Conservation (phyloP, 2,329 filamentous ascomycete species). For the Pestalotiopsis sp. region DNA sequence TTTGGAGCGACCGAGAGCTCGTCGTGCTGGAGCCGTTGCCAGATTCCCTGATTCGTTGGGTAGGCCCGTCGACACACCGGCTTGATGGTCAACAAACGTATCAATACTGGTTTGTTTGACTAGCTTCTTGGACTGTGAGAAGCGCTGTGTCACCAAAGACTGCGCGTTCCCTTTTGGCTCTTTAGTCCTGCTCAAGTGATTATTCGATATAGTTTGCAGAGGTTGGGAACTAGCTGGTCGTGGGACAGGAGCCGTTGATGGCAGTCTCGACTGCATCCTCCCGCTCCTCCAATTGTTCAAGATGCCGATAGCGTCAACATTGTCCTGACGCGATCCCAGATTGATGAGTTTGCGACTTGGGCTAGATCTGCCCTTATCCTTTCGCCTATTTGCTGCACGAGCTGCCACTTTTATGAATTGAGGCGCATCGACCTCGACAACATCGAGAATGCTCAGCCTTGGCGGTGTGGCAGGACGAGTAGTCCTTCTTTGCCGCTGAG, state of each 20-base stretch:
- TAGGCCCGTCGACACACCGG: not conserved
- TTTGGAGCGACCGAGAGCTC: constrained; percentile 15
- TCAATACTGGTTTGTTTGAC: constrained; percentile 32
- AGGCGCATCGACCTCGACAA: constrained; percentile 55
- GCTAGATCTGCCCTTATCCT: constrained; percentile 55
- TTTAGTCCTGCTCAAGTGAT: constrained; percentile 12
- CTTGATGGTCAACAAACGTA: constrained; percentile 30
- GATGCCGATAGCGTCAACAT: constrained; percentile 56
- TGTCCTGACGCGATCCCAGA: constrained; percentile 63
- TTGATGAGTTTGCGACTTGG: constrained; percentile 59
- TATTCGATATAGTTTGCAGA: constrained; percentile 28
- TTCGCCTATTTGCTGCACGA: constrained; percentile 52
- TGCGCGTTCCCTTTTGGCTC: constrained; percentile 12
- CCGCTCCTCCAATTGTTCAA: constrained; percentile 60
- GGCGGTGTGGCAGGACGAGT: constrained; percentile 36
- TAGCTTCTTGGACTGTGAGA: constrained; percentile 28
- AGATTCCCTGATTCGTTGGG: not conserved
- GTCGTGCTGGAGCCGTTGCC: constrained; percentile 12
- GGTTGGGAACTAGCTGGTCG: constrained; percentile 15
- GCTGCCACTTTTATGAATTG: constrained; percentile 64
- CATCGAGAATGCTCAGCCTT: constrained; percentile 62
- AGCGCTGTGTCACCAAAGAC: constrained; percentile 21
- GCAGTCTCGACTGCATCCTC: constrained; percentile 46
- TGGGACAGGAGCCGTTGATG: constrained; percentile 32
- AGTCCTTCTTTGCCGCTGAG: constrained; percentile 16